Base-by-base conservation (phyloP, 176 grass and related monocot species). In the Phragmites australis region DNA sequence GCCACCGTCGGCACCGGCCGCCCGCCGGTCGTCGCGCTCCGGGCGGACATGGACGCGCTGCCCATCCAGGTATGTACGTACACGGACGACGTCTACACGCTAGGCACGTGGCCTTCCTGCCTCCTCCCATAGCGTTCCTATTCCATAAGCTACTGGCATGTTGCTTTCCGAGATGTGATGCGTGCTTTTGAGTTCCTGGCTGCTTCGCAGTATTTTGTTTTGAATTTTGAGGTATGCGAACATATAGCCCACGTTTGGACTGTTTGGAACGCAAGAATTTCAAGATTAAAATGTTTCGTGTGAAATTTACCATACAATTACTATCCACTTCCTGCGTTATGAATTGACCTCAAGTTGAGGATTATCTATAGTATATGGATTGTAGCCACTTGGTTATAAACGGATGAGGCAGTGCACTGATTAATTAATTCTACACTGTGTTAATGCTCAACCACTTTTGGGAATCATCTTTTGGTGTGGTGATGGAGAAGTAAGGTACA, bases 11-110 rank as follows among this genome's bases (percentile, higher is more conserved):
- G 96, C 59, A 93, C 90, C 9, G 96, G 93, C 10, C 58, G 63
- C 2, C 80, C 86, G 1, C 92, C 96, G 15, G 91, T 93, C 49
- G 88, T 99, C 52, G 96, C 96, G 56, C 81, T 95, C 31, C 79
- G 93, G 6, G 96, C 96, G 30, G 96, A 99, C 81, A 95, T 99
- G 96, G 96, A 99, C 84, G 93, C 96, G 37, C 86, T 99, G 23
- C 93, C 92, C 51, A 91, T 99, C 82, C 93, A 95, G 96, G 96
- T 94, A 65, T 16, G 65, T 22, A 0, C 11, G 8, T 17, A n/a
- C 80, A 15, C 30, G 22, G 47, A 8, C 18, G 48, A 43, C 18
- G 22, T 50, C 5, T 40, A 14, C 21, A 57, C 17, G 58, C 41
- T 44, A 10, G 21, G 29, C 72, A 68, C 62, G 51, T 77, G 73